Evolutionary conservation across 139 green algal genomes (phyloP).

Genomic region (Auxenochlorella pyrenoidosa): DNA sequence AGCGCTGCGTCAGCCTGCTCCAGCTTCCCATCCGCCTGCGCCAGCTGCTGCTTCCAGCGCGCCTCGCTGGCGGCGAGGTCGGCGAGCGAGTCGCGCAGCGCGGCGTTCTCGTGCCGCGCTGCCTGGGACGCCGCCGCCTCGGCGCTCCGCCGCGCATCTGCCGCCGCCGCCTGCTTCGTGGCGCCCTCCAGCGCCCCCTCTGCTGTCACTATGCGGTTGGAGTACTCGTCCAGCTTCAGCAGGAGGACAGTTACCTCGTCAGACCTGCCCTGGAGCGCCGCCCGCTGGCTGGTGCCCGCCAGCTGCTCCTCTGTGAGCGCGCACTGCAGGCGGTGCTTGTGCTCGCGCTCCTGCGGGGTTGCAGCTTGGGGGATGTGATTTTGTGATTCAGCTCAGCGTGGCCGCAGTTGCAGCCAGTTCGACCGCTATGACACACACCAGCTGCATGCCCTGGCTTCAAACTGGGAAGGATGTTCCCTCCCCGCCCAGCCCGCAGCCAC

Average conservation of each 20-base stretch:
- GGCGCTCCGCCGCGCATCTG: not conserved
- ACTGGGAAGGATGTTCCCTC: no score
- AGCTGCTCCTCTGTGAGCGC: slow-evolving; percentile 13
- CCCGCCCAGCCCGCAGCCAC: not conserved
- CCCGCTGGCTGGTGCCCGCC: not conserved
- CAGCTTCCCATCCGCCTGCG: not conserved
- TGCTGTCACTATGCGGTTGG: not conserved
- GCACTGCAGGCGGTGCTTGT: not conserved
- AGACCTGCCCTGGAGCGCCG: not conserved
- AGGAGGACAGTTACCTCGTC: not conserved
- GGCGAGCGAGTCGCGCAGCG: slow-evolving; percentile 10
- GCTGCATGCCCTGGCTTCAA: no score
- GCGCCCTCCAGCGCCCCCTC: not conserved
- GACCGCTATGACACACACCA: no score
- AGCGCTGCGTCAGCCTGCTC: not conserved
- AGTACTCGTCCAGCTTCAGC: slow-evolving; percentile 17
- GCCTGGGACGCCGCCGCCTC: not conserved
- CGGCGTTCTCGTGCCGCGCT: slow-evolving; percentile 2
- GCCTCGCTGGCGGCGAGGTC: slow-evolving; percentile 4
- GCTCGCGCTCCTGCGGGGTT: slow-evolving; percentile 20
- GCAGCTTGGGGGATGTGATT: not conserved
- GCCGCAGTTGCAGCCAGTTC: no score
- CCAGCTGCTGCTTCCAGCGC: not conserved
- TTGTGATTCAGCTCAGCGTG: no score
- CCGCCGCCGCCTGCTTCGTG: not conserved